phyloP scores from a whole-genome alignment of 495 filamentous ascomycete species.

The Aspergillus sclerotioniger region DNA sequence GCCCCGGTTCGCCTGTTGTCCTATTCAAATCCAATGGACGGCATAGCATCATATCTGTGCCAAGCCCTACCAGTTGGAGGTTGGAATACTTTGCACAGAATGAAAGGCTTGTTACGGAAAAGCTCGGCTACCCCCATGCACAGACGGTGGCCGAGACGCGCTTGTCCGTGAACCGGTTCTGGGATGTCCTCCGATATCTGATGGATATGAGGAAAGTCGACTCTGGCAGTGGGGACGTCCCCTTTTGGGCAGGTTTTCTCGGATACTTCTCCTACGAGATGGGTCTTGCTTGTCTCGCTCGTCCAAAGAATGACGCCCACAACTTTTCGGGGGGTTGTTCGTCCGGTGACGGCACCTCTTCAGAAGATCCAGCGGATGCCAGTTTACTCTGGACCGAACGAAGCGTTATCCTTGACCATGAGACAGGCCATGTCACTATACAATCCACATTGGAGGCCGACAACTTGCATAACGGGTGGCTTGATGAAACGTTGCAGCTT shows the following conservation, averaged over 20 bases:
- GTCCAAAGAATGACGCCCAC: slow-evolving; percentile 23
- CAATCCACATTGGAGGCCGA: slow-evolving; percentile 55
- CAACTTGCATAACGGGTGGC: slow-evolving; percentile 34
- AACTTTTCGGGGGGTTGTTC: background rate
- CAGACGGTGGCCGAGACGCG: slow-evolving; percentile 15
- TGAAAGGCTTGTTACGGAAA: slow-evolving; percentile 25
- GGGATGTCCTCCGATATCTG: slow-evolving; percentile 48
- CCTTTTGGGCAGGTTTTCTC: slow-evolving; percentile 86
- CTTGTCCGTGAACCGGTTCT: slow-evolving; percentile 36
- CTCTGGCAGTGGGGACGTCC: slow-evolving; percentile 44
- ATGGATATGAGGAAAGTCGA: slow-evolving; percentile 52
- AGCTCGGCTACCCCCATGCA: slow-evolving; percentile 13
- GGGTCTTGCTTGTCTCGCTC: slow-evolving; percentile 56
- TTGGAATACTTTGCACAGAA: slow-evolving; percentile 36
- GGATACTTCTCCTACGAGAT: slow-evolving; percentile 90
- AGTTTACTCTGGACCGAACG: slow-evolving; percentile 74
- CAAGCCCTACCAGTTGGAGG: slow-evolving; percentile 41
- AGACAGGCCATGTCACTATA: slow-evolving; percentile 56
- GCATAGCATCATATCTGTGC: slow-evolving; percentile 42
- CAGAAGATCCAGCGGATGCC: slow-evolving; percentile 62
- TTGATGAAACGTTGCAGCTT: slow-evolving; percentile 31
- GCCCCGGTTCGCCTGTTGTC: slow-evolving; percentile 36
- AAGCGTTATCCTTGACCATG: slow-evolving; percentile 79
- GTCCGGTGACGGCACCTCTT: slow-evolving; percentile 13
- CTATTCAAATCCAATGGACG: slow-evolving; percentile 45